Conservation (phyloP, 371 early-diverging fungal genomes). For the Mortierella polycephala region DNA sequence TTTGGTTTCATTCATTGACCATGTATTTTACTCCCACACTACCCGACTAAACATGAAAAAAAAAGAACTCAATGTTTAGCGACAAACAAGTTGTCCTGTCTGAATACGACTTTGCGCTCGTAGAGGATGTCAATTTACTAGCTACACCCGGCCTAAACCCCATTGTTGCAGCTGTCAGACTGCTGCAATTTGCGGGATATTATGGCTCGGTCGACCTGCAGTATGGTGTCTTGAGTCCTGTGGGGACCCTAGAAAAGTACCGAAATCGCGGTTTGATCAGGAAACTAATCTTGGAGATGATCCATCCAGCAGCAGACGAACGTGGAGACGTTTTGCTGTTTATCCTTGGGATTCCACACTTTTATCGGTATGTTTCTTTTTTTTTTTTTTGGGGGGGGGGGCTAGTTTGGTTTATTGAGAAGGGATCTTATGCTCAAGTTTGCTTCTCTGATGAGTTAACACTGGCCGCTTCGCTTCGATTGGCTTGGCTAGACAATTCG, state of each 20-base stretch:
- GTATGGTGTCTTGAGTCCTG: background rate
- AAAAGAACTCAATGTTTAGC: slow-evolving; percentile 20
- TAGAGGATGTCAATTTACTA: slow-evolving; percentile 19
- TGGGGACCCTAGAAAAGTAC: background rate
- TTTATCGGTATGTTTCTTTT: slow-evolving; percentile 48
- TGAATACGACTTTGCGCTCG: slow-evolving; percentile 32
- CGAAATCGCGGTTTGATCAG: slow-evolving; percentile 30
- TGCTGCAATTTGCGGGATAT: slow-evolving; percentile 13
- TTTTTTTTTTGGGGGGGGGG: too few relatives aligned
- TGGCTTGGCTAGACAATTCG: slow-evolving; percentile 16
- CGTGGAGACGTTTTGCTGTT: slow-evolving; percentile 32
- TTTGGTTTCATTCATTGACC: background rate
- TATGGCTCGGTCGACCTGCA: slow-evolving; percentile 10
- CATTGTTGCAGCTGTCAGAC: slow-evolving; percentile 19
- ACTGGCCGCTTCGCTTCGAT: too few relatives aligned
- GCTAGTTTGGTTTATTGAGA: too few relatives aligned
- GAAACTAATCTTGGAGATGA: slow-evolving; percentile 32
- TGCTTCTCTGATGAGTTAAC: too few relatives aligned
- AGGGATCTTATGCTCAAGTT: too few relatives aligned
- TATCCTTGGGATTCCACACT: slow-evolving; percentile 38
- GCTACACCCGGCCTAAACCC: slow-evolving; percentile 10
- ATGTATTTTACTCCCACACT: too few relatives aligned
- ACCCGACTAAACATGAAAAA: too few relatives aligned
- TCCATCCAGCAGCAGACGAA: slow-evolving; percentile 37
- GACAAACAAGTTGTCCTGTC: slow-evolving; percentile 20